Evolutionary conservation across 495 filamentous ascomycete species (phyloP), one percentile per base, ranked within the genome.

Genomic region (Poronia punctata): DNA sequence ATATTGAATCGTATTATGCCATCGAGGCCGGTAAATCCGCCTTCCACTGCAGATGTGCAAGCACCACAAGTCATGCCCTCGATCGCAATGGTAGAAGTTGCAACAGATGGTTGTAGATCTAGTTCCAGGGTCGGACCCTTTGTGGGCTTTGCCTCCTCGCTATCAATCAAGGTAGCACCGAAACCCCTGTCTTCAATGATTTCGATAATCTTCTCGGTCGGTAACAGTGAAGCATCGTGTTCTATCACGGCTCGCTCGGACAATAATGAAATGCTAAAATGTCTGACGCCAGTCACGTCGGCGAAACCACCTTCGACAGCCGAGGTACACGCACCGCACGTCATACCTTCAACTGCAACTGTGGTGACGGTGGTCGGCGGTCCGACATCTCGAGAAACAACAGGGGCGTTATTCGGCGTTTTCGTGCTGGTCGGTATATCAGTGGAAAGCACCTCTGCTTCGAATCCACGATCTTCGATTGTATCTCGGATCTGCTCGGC

Each of bases 21-120:
- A 9, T 80, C 75, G 9, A 89, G 58, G 36, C 72, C 74, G 45
- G 76, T 79, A 64, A 95, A 84, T 7, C 80, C 84, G 33, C 81
- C 76, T 61, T 96, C 87, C 14, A 98, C 77, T 1, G 89, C 86
- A 35, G 87, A 85, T 6, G 89, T 95, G 54, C 90, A 98, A 23
- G 90, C 88, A 29, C 89, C 89, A 55, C 90, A 96, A 5, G 92
- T 97, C 92, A 98, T 98, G 18, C 92, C 92, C 49, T 88, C 84
- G n/a, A 97, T 80, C 12, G 86, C 81, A 29, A 97, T 65, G 0
- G 86, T 98, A 7, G 88, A 96, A 4, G 74, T 79, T 7, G 79
- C 80, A 12, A 77, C 43, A 27, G 53, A 36, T 0, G 53, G 32
- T 11, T 40, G 43, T 22, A 46, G 14, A 33, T 50, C 49, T 27